A percentile compares a stretch with the other conserved stretches of the same genome.
These are phyloP conservation scores for Neurospora sp. DNA, from an alignment of 495 filamentous ascomycete species.

Conservation along the genomic window DNA sequence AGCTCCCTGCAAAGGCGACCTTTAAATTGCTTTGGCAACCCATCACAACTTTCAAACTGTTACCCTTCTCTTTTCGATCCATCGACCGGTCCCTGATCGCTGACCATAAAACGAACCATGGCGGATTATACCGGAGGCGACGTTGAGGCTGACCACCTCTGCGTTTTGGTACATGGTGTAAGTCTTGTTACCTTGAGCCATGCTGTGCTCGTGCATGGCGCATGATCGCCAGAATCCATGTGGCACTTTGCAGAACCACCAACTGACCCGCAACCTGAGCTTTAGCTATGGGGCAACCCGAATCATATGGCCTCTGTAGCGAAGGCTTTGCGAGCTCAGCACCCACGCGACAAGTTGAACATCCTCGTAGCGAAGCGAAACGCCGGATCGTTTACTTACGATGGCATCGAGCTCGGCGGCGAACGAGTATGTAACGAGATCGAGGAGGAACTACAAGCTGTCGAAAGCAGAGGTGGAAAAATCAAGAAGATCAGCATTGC, in stretches of 20 bases:
- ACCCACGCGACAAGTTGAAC: constrained; percentile 54
- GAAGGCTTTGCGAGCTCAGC: constrained; percentile 51
- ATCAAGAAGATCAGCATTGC: constrained; percentile 77
- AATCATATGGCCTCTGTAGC: constrained; percentile 66
- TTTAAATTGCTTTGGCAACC: background rate
- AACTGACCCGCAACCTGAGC: constrained; percentile 13
- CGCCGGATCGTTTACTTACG: constrained; percentile 76
- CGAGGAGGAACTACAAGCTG: constrained; percentile 63
- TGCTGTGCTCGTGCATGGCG: constrained; percentile 1
- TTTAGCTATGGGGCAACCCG: constrained; percentile 86
- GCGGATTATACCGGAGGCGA: constrained; percentile 29
- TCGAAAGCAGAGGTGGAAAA: constrained; percentile 51
- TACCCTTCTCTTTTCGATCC: background rate
- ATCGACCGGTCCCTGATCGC: background rate
- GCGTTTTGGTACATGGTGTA: constrained; percentile 93
- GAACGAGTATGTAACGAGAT: constrained; percentile 84
- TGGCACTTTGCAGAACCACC: background rate
- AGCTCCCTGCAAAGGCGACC: background rate
- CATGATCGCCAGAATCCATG: background rate
- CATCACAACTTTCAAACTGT: background rate
- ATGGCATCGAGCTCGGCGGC: constrained; percentile 84
- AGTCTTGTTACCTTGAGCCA: constrained; percentile 6
- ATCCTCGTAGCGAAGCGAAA: constrained; percentile 73
- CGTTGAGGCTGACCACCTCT: constrained; percentile 55
- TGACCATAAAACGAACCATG: constrained; percentile 1